Conservation (phyloP, 2,329 filamentous ascomycete genomes). For the Pyricularia sp. region DNA sequence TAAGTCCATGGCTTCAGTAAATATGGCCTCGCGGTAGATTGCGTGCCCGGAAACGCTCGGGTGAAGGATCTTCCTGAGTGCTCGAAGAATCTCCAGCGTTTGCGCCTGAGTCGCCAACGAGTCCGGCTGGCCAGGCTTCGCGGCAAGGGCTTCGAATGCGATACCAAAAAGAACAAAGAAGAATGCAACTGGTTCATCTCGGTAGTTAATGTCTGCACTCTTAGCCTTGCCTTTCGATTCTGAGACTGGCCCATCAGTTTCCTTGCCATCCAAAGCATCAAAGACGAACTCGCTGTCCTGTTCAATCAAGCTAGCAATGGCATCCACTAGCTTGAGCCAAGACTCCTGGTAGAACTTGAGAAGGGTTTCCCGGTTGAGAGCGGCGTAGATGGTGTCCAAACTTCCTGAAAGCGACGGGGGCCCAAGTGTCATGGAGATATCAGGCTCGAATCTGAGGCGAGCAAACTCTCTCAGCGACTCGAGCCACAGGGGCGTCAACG, state of each 20-base stretch:
- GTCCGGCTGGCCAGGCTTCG: conserved; percentile 58
- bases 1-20: conserved; percentile 94
- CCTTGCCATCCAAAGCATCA: conserved; percentile 86
- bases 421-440: conserved; percentile 85
- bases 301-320: conserved; percentile 93
- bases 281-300: conserved; percentile 98
- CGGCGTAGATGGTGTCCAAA: conserved; percentile 88
- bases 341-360: conserved; percentile 94
- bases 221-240: conserved; percentile 26
- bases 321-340: conserved; percentile 94
- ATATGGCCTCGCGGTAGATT: conserved; percentile 92
- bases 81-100: conserved; percentile 73
- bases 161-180: conserved; percentile 98
- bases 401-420: conserved; percentile 75
- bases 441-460: conserved; percentile 81
- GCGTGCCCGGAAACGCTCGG: conserved; percentile 93
- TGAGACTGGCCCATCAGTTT: conserved; percentile 31
- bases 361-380: conserved; percentile 86
- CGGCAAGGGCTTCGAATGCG: conserved; percentile 89
- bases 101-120: conserved; percentile 66
- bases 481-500: conserved; percentile 86
- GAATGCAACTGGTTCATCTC: conserved; percentile 94
- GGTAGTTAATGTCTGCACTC: conserved; percentile 84
- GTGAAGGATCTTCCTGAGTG: conserved; percentile 88
- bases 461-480: conserved; percentile 91